These are phyloP conservation scores for Drechslera avenae DNA, from an alignment of 2,329 filamentous ascomycete species.

Conservation along the genomic window DNA sequence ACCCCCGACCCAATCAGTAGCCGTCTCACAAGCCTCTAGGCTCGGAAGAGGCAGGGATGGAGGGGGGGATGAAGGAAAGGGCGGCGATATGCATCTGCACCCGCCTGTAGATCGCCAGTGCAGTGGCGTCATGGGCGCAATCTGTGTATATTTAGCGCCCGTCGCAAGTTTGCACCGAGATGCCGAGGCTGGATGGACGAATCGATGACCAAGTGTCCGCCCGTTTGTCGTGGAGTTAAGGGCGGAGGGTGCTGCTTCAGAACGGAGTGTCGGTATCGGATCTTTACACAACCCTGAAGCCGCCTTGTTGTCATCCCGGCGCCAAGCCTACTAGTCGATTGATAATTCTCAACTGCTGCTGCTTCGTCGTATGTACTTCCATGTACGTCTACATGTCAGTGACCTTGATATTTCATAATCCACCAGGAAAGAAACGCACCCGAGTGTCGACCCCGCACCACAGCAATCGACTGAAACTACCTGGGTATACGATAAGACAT, in stretches of 20 bases:
- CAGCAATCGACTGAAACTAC: neutral
- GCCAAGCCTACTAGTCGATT: no score
- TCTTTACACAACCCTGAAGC: no score
- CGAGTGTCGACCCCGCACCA: no score
- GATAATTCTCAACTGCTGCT: no score
- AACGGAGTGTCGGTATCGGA: no score
- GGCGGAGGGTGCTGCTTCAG: neutral
- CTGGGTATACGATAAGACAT: neutral
- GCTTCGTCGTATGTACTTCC: no score
- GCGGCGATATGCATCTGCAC: neutral
- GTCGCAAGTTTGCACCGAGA: neutral
- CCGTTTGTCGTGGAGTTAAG: neutral
- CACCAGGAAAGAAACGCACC: neutral
- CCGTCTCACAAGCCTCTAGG: neutral
- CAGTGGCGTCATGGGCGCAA: neutral
- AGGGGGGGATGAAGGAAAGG: neutral
- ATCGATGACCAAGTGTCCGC: neutral
- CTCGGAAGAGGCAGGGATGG: neutral
- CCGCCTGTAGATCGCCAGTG: slow-evolving; percentile 8
- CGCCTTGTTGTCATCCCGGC: no score
- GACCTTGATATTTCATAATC: no score
- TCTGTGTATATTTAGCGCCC: no score
- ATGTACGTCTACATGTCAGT: no score
- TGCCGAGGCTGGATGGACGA: slow-evolving; percentile 4
- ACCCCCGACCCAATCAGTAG: neutral